Percentiles rank a stretch among this genome's conserved stretches.
phyloP scores from a whole-genome alignment of 2,329 filamentous ascomycete species.

The Sporothrix curviconia region DNA sequence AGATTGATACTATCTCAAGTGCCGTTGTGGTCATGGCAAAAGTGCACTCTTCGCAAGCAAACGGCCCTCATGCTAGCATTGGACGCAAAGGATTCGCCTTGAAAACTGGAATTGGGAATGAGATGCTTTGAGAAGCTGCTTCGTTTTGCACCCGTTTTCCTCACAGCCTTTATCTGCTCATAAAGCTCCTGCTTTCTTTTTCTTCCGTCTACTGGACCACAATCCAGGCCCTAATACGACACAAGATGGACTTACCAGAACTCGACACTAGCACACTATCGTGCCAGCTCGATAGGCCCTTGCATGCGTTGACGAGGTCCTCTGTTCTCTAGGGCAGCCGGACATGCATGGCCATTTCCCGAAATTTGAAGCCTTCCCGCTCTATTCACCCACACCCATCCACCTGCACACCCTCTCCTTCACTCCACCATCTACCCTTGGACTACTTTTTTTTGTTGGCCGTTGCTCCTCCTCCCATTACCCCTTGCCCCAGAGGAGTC shows the following conservation, averaged over 20 bases:
- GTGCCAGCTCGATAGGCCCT: neutral
- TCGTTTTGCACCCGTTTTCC: too few species aligned
- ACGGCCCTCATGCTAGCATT: too few species aligned
- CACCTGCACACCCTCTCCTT: neutral
- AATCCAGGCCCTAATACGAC: neutral
- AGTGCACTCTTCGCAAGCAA: too few species aligned
- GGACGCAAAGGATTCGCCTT: too few species aligned
- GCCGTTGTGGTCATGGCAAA: too few species aligned
- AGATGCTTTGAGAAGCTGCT: too few species aligned
- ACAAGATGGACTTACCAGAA: neutral
- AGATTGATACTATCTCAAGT: neutral
- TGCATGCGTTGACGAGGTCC: slow-evolving; percentile 4
- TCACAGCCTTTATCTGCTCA: too few species aligned
- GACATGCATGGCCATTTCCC: slow-evolving; percentile 21
- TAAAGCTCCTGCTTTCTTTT: neutral
- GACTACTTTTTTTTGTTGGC: slow-evolving; percentile 14
- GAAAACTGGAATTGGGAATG: too few species aligned
- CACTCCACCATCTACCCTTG: neutral
- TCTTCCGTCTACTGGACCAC: neutral
- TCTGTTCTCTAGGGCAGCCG: neutral
- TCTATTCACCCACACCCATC: neutral
- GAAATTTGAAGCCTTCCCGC: slow-evolving; percentile 26
- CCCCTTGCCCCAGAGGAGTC: slow-evolving; percentile 13
- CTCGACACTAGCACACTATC: neutral
- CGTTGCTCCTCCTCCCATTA: slow-evolving; percentile 26